Evolutionary conservation across 805 yeast genomes (phyloP).

Genomic region (Lipomyces spencermartinsiae): DNA sequence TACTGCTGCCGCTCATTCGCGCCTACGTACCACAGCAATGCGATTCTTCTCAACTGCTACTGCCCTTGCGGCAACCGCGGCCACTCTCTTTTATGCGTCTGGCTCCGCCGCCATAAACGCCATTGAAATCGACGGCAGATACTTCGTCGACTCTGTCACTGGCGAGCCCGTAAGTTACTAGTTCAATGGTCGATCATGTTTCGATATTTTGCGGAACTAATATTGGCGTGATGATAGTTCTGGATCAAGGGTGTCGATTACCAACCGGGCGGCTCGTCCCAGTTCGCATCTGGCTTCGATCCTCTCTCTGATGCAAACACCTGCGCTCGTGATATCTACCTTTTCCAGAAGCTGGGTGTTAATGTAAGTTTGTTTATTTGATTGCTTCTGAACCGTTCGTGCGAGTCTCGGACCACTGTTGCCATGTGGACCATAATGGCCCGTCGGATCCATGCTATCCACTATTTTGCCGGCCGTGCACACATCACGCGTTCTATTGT

Average conservation of each 20-base stretch:
- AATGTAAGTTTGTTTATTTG: conserved; percentile 50
- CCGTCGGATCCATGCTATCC: not conserved
- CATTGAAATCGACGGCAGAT: conserved; percentile 68
- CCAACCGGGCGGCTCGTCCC: conserved; percentile 95
- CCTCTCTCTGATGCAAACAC: conserved; percentile 74
- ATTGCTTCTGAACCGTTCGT: not conserved
- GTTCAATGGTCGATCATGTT: not conserved
- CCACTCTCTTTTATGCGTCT: conserved; percentile 15
- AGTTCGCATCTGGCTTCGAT: conserved; percentile 54
- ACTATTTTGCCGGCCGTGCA: not conserved
- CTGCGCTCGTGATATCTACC: conserved; percentile 81
- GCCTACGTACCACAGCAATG: conserved; percentile 10
- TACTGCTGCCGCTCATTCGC: not conserved
- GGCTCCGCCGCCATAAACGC: conserved; percentile 57
- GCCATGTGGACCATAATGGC: not conserved
- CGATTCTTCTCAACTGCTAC: conserved; percentile 15
- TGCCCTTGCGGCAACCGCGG: conserved; percentile 16
- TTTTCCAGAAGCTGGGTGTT: conserved; percentile 83
- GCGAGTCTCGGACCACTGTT: not conserved
- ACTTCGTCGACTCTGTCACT: conserved; percentile 77
- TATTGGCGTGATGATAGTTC: conserved; percentile 52
- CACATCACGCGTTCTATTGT: not conserved
- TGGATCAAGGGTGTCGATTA: conserved; percentile 88
- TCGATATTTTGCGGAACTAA: not conserved
- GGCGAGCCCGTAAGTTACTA: conserved; percentile 63